phyloP scores from a whole-genome alignment of 2,329 filamentous ascomycete species.

The Rutstroemia sp. region DNA sequence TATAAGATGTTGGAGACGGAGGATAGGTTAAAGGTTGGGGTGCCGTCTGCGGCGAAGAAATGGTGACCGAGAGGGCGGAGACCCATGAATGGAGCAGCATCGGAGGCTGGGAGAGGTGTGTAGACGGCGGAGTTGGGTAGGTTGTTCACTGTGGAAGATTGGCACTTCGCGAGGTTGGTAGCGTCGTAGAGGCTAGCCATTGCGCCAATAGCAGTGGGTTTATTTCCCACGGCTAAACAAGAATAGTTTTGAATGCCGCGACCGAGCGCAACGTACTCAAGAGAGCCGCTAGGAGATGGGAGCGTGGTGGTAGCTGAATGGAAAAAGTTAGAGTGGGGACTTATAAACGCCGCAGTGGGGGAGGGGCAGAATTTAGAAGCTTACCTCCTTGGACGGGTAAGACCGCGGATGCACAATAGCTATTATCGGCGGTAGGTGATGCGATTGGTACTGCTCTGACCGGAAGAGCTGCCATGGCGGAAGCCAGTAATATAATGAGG shows the following conservation, averaged over 20 bases:
- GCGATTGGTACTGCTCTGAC: not conserved
- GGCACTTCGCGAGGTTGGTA: slow-evolving; percentile 19
- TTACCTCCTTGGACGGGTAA: slow-evolving; percentile 4
- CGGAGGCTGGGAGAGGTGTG: slow-evolving; percentile 7
- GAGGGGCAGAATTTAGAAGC: not conserved
- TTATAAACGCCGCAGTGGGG: not conserved
- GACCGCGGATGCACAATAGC: not conserved
- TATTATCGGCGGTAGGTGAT: not conserved
- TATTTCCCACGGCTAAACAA: slow-evolving; percentile 18
- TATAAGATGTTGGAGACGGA: slow-evolving; percentile 17
- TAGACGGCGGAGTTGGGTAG: slow-evolving; percentile 20
- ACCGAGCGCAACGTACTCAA: slow-evolving; percentile 27
- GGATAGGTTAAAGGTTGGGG: slow-evolving; percentile 25
- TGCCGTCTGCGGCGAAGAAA: slow-evolving; percentile 24
- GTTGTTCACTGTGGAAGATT: slow-evolving; percentile 10
- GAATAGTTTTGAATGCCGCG: slow-evolving; percentile 30
- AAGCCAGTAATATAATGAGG: too few relatives aligned
- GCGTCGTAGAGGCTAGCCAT: slow-evolving; percentile 28
- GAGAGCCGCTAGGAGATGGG: slow-evolving; percentile 17
- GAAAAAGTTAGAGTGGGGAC: not conserved
- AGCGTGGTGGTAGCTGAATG: slow-evolving; percentile 20
- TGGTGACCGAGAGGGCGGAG: slow-evolving; percentile 22
- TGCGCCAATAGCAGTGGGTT: slow-evolving; percentile 22
- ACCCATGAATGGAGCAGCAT: not conserved
- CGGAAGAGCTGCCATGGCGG: not conserved